A percentile compares a stretch with the other conserved stretches of the same genome.
Conservation (phyloP, 108 stramenopile species). For the Stephanodiscus triporus region DNA sequence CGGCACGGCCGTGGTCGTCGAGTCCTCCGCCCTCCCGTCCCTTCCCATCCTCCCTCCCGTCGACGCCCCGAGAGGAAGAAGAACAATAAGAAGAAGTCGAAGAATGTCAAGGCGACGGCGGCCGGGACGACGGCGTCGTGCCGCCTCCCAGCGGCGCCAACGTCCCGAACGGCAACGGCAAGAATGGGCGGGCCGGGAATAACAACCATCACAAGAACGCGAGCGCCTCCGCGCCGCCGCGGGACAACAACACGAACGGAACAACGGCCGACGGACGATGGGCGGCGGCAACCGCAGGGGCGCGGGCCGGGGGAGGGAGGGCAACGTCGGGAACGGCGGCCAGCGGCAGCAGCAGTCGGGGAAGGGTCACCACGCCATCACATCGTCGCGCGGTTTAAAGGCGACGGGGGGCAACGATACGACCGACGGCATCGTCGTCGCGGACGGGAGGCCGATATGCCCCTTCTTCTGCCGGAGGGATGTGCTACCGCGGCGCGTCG, state of each 20-base stretch:
- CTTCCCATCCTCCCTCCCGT: neutral
- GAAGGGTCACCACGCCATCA: neutral
- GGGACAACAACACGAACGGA: neutral
- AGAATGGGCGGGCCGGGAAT: neutral
- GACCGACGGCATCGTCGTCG: neutral
- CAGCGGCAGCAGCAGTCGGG: neutral
- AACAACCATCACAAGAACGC: neutral
- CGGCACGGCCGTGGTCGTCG: neutral
- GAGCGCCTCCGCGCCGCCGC: neutral
- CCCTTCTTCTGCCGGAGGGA: slow-evolving; percentile 65
- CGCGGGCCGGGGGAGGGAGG: neutral
- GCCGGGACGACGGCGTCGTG: no score
- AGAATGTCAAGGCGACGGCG: neutral
- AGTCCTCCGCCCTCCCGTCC: neutral
- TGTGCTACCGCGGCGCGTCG: slow-evolving; percentile 65
- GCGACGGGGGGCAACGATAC: no score
- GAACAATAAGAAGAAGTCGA: no score
- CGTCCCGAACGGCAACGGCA: neutral
- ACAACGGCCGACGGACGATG: neutral
- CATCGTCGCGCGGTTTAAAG: neutral
- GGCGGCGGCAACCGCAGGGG: neutral
- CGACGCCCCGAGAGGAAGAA: no score
- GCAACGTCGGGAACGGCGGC: neutral
- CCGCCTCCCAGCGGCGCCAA: no score
- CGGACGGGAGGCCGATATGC: slow-evolving; percentile 46